phyloP scores from a whole-genome alignment of 257 asterid species.

The Capsicum pubescens region DNA sequence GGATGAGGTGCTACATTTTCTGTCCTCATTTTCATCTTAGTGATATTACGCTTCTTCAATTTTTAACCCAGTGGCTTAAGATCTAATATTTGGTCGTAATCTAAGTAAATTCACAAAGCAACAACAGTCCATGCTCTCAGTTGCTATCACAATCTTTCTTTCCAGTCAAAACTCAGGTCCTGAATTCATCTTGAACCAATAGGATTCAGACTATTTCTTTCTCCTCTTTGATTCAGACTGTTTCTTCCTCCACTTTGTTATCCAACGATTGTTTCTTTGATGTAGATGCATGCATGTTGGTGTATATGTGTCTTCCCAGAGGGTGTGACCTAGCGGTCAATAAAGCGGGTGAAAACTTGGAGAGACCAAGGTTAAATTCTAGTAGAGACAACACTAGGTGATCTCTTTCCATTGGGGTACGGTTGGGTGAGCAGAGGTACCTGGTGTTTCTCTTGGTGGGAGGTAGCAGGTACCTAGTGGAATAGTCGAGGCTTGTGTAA shows the following conservation, averaged over 20 bases:
- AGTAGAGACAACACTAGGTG: neutral
- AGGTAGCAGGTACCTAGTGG: neutral
- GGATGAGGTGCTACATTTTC: conserved; percentile 62
- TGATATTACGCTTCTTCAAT: neutral
- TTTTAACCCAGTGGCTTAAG: conserved; percentile 5
- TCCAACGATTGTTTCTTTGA: neutral
- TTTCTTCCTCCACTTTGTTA: neutral
- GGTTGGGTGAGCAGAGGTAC: conserved; percentile 7
- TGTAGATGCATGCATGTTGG: conserved; percentile 15
- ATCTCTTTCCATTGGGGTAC: neutral
- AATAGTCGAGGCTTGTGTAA: neutral
- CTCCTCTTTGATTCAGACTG: neutral
- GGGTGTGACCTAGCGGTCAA: neutral
- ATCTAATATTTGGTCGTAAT: neutral
- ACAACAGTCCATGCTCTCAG: neutral
- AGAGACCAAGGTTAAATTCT: conserved; percentile 14
- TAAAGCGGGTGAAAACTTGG: conserved; percentile 5
- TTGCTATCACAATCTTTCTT: neutral
- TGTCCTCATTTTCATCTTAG: neutral
- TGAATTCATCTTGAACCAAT: conserved; percentile 18
- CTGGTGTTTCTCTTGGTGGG: neutral
- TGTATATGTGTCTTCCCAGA: neutral
- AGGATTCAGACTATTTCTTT: neutral
- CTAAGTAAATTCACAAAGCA: neutral
- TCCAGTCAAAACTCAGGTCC: neutral